Base-by-base conservation (phyloP, 768 basidiomycete genomes). In the Suillus discolor region DNA sequence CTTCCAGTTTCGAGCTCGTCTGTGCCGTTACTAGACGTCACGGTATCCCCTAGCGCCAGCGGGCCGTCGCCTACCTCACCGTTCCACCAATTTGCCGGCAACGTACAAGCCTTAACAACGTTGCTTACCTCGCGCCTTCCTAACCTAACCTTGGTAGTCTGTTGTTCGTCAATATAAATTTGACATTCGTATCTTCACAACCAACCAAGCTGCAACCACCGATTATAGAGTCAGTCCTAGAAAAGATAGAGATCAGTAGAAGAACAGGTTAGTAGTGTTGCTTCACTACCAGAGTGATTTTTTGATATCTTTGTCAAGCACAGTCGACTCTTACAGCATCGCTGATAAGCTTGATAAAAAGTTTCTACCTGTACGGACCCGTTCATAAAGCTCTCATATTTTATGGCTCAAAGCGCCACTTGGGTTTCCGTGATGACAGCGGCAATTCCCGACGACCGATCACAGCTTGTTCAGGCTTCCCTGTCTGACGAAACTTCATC, bases 371-470 rank as follows among this genome's bases (percentile, higher is more conserved):
- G 75, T 70, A 73, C 68, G 76, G 76, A 69, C 68, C 75, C 70
- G 70, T 70, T 70, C 68, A 68, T 68, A 65, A 65, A 64, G 25
- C 62, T 23, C 44, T 61, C 64, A 64, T 54, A 69, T 62, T 66
- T 69, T 55, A 78, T 82, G 80, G 81, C 82, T 74, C 74, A 81
- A 76, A 69, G 74, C 54, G 69, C 74, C 69, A 74, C 75, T 72
- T 73, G 78, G 76, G 76, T 65, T 65, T 79, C 72, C 74, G 71
- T 72, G 72, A 77, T 75, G 75, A 78, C 75, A 78, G 80, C 83
- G 83, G 79, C 73, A 72, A 67, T 85, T 85, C 85, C 84, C 82
- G 83, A 84, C 79, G 77, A 79, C 80, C 85, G 86, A 86, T 86
- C 85, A 83, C 81, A 77, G 72, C 79, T 83, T 78, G 78, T 74